Base-by-base conservation (phyloP, 176 grass and related monocot species). In the Zea luxurians region DNA sequence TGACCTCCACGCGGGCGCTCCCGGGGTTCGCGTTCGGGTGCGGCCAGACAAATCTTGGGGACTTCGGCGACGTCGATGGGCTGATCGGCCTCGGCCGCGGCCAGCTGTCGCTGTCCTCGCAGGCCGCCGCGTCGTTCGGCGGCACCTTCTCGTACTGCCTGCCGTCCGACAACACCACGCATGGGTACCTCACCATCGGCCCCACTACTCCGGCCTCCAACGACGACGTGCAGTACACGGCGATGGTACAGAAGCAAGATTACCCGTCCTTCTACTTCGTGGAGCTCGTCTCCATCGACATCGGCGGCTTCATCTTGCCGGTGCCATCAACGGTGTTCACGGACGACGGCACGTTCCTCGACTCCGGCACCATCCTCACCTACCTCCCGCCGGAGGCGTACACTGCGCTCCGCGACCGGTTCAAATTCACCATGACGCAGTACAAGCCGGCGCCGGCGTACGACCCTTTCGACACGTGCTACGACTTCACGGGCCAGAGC, bases 71-170 rank as follows among this genome's bases (percentile, higher is more conserved):
- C 0, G 45, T 77, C 3, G 90, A 85, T 20, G 90, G 93, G 21
- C 64, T 97, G 7, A 63, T 97, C 38, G 90, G 93, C 42, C 82
- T 97, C 10, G 90, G 90, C 68, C 90, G 86, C 4, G 70, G 76
- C 2, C 18, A 40, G 3, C 37, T 89, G 3, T 97, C 93, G 2
- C 53, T 97, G 38, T 4, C 76, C 12, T 91, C 86, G 20, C 93
- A 97, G 6, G 83, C 81, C 4, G 66, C 90, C 4, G 13, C 55
- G 3, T 68, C 78, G 3, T 78, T 91, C 6, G 90, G 84, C 48
- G 60, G 43, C 3, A 54, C 47, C 15, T 97, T 97, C 80, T 91
- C 93, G 1, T 97, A 97, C 84, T 97, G 93, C 44, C 70, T 97
- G 16, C 89, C 94, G 6, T 88, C 94, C 2, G 8, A 1, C 42